Evolutionary conservation across 202 grass and related monocot species (phyloP).

Genomic region (Dendrocalamus latiflorus): DNA sequence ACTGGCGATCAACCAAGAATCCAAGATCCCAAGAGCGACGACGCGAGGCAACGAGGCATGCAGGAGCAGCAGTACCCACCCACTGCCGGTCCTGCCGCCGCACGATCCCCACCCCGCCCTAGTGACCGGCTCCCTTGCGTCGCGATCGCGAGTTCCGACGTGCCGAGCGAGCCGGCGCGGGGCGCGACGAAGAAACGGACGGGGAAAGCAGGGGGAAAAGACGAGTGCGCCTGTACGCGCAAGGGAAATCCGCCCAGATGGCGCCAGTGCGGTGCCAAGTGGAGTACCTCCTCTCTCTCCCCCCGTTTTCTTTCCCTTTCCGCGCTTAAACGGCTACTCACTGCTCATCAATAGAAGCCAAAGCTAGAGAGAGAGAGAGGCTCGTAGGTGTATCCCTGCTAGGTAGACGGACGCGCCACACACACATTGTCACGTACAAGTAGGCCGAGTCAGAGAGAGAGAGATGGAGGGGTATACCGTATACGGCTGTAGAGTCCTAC

Average conservation of each 20-base stretch:
- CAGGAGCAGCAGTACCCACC: too few relatives aligned
- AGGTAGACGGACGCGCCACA: background rate
- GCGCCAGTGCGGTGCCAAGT: constrained; percentile 5
- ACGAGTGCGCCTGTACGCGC: background rate
- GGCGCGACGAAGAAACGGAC: background rate
- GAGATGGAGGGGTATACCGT: too few relatives aligned
- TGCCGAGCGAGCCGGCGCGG: background rate
- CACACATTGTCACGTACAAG: background rate
- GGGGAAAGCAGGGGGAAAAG: background rate
- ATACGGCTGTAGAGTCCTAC: background rate
- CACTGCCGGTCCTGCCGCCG: background rate
- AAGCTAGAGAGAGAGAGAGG: background rate
- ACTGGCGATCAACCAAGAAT: too few relatives aligned
- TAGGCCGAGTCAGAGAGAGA: background rate
- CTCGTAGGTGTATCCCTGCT: background rate
- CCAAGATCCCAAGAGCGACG: too few relatives aligned
- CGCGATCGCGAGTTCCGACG: constrained; percentile 9
- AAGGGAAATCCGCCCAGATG: background rate
- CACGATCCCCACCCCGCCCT: background rate
- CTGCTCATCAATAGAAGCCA: constrained; percentile 16
- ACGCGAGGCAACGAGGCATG: too few relatives aligned
- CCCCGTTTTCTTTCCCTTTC: background rate
- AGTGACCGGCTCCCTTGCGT: background rate
- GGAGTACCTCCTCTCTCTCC: background rate
- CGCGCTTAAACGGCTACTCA: background rate